phyloP scores from a whole-genome alignment of 805 yeast genomes.

The Saturnispora dispora region DNA sequence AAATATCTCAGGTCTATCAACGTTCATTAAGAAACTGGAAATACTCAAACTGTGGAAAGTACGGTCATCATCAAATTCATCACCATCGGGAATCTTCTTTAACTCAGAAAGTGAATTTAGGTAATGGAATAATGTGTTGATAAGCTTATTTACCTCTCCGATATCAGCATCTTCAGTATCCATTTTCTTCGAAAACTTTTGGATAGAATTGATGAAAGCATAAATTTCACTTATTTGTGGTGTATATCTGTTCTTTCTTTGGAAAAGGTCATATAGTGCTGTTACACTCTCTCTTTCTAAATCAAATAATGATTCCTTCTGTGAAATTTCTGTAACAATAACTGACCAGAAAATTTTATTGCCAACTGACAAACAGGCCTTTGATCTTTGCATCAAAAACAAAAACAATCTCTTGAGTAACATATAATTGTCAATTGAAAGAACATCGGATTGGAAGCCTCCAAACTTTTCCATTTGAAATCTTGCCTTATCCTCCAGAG shows the following conservation, averaged over 20 bases:
- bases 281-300: conserved; percentile 54
- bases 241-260: conserved; percentile 40
- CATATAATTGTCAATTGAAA: conserved; percentile 44
- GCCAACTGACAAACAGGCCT: conserved; percentile 51
- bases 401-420: conserved; percentile 57
- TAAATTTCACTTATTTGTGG: conserved; percentile 50
- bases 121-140: conserved; percentile 51
- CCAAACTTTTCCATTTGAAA: conserved; percentile 57
- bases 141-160: conserved; percentile 37
- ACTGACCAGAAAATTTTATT: conserved; percentile 63
- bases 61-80: conserved; percentile 81
- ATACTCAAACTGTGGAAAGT: conserved; percentile 71
- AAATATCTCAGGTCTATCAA: conserved; percentile 70
- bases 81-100: conserved; percentile 66
- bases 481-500: conserved; percentile 42
- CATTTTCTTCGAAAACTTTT: conserved; percentile 37
- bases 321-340: conserved; percentile 55
- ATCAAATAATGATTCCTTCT: conserved; percentile 48
- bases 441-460: conserved; percentile 62
- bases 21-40: conserved; percentile 66
- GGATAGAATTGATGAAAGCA: conserved; percentile 40
- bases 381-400: conserved; percentile 59
- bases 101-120: conserved; percentile 57
- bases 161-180: conserved; percentile 61
- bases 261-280: conserved; percentile 58